phyloP scores from a whole-genome alignment of 495 filamentous ascomycete genomes.

The Aspergillus sparsus region DNA sequence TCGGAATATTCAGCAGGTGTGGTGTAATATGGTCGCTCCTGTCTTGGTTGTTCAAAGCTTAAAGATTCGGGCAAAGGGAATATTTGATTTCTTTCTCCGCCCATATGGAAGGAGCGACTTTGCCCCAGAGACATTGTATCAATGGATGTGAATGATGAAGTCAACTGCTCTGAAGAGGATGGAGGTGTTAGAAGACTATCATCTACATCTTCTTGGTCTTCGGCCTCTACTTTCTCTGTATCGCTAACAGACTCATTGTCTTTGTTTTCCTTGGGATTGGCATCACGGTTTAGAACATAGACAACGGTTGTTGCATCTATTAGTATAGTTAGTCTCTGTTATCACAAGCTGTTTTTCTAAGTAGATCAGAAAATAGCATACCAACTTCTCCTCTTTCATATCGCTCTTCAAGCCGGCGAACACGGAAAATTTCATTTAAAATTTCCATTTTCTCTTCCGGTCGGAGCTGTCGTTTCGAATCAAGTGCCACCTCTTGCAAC shows the following conservation, averaged over 20 bases:
- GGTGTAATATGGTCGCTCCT: conserved; percentile 36
- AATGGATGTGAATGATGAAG: conserved; percentile 33
- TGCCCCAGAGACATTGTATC: conserved; percentile 28
- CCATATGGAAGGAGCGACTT: conserved; percentile 24
- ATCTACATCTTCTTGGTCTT: conserved; percentile 28
- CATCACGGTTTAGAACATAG: conserved; percentile 42
- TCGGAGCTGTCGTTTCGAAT: conserved; percentile 42
- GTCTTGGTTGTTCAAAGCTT: conserved; percentile 34
- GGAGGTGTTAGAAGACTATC: conserved; percentile 35
- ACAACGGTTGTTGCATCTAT: conserved; percentile 40
- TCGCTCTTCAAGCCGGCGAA: conserved; percentile 55
- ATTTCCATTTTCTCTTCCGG: conserved; percentile 42
- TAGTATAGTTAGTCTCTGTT: conserved; percentile 9
- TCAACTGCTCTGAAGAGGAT: conserved; percentile 36
- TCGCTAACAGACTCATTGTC: conserved; percentile 37
- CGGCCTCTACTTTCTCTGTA: conserved; percentile 28
- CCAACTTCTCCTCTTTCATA: conserved; percentile 54
- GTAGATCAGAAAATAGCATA: conserved; percentile 28
- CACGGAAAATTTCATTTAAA: conserved; percentile 54
- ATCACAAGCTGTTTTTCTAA: background rate
- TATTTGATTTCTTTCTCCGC: conserved; percentile 19
- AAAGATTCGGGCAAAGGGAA: conserved; percentile 38
- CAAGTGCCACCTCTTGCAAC: conserved; percentile 44
- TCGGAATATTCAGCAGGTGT: conserved; percentile 37
- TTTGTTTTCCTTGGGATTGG: conserved; percentile 41